Base-by-base conservation (phyloP, 2,329 filamentous ascomycete species). In the Ceratocystis smalleyi region DNA sequence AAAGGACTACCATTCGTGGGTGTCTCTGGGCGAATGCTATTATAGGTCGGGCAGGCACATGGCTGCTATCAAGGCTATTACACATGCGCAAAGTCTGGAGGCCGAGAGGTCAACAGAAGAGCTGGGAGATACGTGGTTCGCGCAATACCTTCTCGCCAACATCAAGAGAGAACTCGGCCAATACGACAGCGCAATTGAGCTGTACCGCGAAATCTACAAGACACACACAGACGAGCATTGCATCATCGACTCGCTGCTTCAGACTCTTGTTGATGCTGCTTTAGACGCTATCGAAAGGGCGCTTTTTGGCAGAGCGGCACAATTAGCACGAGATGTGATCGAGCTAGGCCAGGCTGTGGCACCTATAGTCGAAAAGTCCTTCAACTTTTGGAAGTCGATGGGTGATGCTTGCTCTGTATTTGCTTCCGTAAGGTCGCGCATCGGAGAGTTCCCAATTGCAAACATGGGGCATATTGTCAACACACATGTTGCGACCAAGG, bases 1-100 rank as follows among this genome's bases (percentile, higher is more conserved):
- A 0, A 78, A 86, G 51, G 90, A 97, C 73, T 97, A 97, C 71
- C 88, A 99, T 74, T 95, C 89, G 0, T 99, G 92, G 84, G 88
- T 99, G 27, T 94, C 94, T 0, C 80, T 99, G 1, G 94, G 92
- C n/a, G 94, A 99, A 75, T 95, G 91, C 71, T 99, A 99, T 71
- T 88, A 96, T 72, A 94, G 89, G 69, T 95, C 91, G 17, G 92
- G 94, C 8, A 82, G 92, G 67, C 95, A 95, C 71, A 88, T 96
- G 66, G 92, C 94, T n/a, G 92, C 94, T 0, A 89, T 88, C 2
- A 92, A 94, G 71, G 91, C 94, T 0, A 94, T 97, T 69, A 78
- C 88, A 43, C 88, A 95, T 71, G 94, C 92, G 0, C 86, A 92
- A 71, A 82, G 81, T 63, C 79, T 96, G 3, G 88, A 92, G 67